Percentiles rank a stretch among this genome's conserved stretches.
These are phyloP conservation scores for Coniella lustricola DNA, from an alignment of 2,329 filamentous ascomycete genomes.

Conservation along the genomic window DNA sequence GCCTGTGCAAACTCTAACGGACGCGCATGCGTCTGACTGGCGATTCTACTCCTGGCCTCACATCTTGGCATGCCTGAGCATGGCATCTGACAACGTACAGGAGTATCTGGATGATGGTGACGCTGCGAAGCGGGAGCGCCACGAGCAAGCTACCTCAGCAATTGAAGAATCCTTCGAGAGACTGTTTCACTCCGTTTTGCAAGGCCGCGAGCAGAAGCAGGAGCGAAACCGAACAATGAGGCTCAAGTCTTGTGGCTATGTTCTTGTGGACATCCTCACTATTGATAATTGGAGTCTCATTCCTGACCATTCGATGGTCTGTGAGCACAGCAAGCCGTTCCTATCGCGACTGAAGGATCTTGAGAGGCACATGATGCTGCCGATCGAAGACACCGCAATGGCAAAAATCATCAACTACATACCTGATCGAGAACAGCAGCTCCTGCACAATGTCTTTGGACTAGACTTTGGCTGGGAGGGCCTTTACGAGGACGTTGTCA, in stretches of 20 bases:
- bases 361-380: conserved; percentile 29
- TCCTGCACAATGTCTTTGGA: conserved; percentile 26
- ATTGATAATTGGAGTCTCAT: conserved; percentile 32
- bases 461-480: conserved; percentile 32
- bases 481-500: conserved; percentile 26
- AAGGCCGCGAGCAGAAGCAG: conserved; percentile 23
- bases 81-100: conserved; percentile 27
- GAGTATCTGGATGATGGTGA: too few species aligned
- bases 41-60: conserved; percentile 33
- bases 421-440: conserved; percentile 22
- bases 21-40: conserved; percentile 17
- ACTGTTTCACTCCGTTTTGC: conserved; percentile 2
- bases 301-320: conserved; percentile 17
- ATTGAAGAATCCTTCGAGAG: too few species aligned
- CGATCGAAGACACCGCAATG: conserved; percentile 27
- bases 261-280: conserved; percentile 30
- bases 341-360: conserved; percentile 11
- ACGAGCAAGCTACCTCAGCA: too few species aligned
- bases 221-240: conserved; percentile 34
- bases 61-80: conserved; percentile 31
- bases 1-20: not conserved
- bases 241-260: conserved; percentile 58
- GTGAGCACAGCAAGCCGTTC: conserved; percentile 12
- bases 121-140: too few species aligned
- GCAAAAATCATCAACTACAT: conserved; percentile 28